Conservation (phyloP, 306 rosid species). For the Ziziphus jujuba region DNA sequence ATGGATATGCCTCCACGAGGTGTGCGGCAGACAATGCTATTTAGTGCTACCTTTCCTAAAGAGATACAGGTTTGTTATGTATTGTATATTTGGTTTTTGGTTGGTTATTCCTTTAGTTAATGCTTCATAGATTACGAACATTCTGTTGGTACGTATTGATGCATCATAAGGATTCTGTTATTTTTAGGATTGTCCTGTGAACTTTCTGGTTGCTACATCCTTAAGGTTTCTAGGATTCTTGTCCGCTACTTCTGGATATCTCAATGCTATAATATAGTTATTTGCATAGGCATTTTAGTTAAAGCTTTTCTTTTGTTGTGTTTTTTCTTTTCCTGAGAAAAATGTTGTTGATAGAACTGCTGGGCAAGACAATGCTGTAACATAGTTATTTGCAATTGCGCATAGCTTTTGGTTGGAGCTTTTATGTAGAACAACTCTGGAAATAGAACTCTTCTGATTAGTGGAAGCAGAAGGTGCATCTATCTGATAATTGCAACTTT, state of each 20-base stretch:
- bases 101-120: background rate
- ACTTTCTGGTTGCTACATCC: background rate
- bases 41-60: slow-evolving; percentile 84
- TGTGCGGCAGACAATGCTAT: slow-evolving; percentile 72
- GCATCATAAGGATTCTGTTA: background rate
- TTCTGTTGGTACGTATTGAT: background rate
- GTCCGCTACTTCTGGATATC: background rate
- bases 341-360: background rate
- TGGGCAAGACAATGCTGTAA: too few species aligned
- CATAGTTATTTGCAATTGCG: too few species aligned
- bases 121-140: slow-evolving; percentile 3
- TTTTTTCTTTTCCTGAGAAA: too few species aligned
- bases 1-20: slow-evolving; percentile 91
- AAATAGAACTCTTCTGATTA: background rate
- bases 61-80: slow-evolving; percentile 73
- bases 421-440: background rate
- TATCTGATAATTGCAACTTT: slow-evolving; percentile 22
- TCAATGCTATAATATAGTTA: background rate
- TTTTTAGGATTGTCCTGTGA: background rate
- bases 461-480: slow-evolving; percentile 4
- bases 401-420: too few species aligned
- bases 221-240: background rate
- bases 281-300: background rate
- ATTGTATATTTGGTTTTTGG: background rate
- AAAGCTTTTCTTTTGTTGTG: background rate